These are phyloP conservation scores for Dactylorhiza incarnata DNA, from an alignment of 106 monocot species.

Conservation along the genomic window DNA sequence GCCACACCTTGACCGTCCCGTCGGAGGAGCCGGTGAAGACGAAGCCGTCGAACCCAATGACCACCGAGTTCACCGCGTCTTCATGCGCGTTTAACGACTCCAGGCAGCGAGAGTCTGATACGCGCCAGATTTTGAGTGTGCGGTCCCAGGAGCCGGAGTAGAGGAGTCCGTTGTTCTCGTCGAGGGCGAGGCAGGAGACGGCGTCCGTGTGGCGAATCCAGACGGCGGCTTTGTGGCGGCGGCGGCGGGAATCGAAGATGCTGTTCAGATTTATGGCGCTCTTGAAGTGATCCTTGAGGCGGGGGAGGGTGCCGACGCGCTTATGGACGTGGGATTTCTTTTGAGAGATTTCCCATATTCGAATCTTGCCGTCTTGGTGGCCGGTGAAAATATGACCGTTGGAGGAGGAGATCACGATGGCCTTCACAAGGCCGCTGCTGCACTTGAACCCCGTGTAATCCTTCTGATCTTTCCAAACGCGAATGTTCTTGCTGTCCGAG, in stretches of 20 bases:
- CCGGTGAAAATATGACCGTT: slow-evolving; percentile 50
- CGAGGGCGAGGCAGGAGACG: slow-evolving; percentile 41
- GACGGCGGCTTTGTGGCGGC: slow-evolving; percentile 6
- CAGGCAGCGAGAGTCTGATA: slow-evolving; percentile 42
- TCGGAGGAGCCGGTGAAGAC: slow-evolving; percentile 73
- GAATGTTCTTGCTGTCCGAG: slow-evolving; percentile 67
- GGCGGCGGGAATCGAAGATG: slow-evolving; percentile 9
- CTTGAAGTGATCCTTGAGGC: slow-evolving; percentile 34
- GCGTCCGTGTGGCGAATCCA: slow-evolving; percentile 57
- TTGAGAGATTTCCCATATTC: slow-evolving; percentile 33
- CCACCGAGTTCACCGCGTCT: slow-evolving; percentile 55
- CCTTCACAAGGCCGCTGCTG: slow-evolving; percentile 52
- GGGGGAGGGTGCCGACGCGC: slow-evolving; percentile 27
- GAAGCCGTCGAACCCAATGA: slow-evolving; percentile 21
- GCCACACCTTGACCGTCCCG: slow-evolving; percentile 70
- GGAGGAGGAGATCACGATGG: slow-evolving; percentile 47
- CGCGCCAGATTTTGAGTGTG: slow-evolving; percentile 62
- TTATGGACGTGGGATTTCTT: slow-evolving; percentile 26
- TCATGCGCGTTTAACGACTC: slow-evolving; percentile 56
- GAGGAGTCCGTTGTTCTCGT: slow-evolving; percentile 32
- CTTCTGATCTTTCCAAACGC: slow-evolving; percentile 44
- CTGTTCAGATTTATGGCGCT: slow-evolving; percentile 20
- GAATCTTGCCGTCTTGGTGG: slow-evolving; percentile 62
- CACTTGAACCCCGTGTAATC: slow-evolving; percentile 48
- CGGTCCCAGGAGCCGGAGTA: slow-evolving; percentile 77